Evolutionary conservation across 192 early-diverging fungal species (phyloP).

Genomic region (Umbelopsis vinacea): DNA sequence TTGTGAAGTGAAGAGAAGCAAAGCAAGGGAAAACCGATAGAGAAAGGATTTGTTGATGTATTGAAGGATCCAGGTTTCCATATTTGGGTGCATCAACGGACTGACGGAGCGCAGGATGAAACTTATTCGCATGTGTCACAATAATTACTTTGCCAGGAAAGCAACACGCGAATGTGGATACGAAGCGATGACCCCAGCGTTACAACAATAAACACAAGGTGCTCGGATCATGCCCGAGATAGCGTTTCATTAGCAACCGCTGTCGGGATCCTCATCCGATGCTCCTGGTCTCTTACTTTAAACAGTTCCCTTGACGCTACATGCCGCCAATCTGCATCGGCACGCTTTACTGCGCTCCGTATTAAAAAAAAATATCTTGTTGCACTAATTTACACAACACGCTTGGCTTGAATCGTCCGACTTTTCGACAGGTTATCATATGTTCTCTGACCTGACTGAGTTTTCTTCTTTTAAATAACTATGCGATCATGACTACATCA

Average conservation of each 20-base stretch:
- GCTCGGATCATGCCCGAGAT: constrained; percentile 7
- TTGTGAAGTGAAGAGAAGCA: not conserved
- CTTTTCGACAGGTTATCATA: no score
- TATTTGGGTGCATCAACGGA: constrained; percentile 21
- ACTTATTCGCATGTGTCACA: constrained; percentile 14
- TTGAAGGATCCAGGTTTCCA: constrained; percentile 19
- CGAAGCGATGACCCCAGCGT: not conserved
- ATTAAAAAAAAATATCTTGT: no score
- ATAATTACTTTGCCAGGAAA: not conserved
- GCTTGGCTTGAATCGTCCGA: no score
- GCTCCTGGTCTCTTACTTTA: not conserved
- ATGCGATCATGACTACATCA: no score
- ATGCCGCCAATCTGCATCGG: no score
- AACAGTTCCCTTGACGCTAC: no score
- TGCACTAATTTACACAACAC: no score
- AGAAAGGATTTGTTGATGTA: constrained; percentile 11
- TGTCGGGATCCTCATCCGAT: not conserved
- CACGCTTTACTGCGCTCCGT: no score
- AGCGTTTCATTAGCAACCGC: not conserved
- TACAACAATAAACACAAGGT: not conserved
- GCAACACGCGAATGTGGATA: no score
- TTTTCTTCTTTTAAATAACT: no score
- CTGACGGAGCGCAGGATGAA: constrained; percentile 19
- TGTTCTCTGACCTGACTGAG: no score
- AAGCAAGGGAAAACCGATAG: not conserved